Conservation (phyloP, 2,329 filamentous ascomycete genomes). For the Didymella arachidicola region DNA sequence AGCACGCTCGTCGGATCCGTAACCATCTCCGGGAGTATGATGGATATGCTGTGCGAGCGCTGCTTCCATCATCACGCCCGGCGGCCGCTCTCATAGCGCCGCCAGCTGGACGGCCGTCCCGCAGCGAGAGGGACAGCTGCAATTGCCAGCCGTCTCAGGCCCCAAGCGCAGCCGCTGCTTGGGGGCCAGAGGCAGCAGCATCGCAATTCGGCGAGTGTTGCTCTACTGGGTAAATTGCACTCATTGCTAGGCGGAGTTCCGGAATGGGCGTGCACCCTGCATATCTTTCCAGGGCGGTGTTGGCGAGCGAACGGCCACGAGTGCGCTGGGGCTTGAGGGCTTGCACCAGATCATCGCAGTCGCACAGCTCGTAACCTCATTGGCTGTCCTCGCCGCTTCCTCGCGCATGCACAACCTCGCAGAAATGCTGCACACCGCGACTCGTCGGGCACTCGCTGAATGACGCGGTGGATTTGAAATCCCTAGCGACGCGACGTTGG, state of each 20-base stretch:
- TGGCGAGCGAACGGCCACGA: slow-evolving; percentile 21
- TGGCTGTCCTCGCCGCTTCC: slow-evolving; percentile 24
- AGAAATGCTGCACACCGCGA: slow-evolving; percentile 32
- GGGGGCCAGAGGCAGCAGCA: slow-evolving; percentile 18
- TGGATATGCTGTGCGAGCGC: slow-evolving; percentile 18
- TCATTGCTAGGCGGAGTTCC: slow-evolving; percentile 18
- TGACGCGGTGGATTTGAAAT: slow-evolving; percentile 25
- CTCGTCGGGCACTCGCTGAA: slow-evolving; percentile 25
- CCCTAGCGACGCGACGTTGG: slow-evolving; percentile 29
- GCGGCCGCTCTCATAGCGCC: slow-evolving; percentile 11
- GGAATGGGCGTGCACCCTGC: slow-evolving; percentile 23
- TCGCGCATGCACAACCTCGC: slow-evolving; percentile 37
- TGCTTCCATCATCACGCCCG: slow-evolving; percentile 13
- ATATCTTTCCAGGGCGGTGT: slow-evolving; percentile 22
- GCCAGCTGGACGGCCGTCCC: slow-evolving; percentile 7
- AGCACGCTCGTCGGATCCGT: slow-evolving; percentile 25
- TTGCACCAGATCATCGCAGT: slow-evolving; percentile 21
- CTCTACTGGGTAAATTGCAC: slow-evolving; percentile 22
- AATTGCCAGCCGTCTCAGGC: slow-evolving; percentile 15
- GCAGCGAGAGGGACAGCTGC: neutral
- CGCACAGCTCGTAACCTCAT: slow-evolving; percentile 11
- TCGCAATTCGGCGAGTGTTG: slow-evolving; percentile 5
- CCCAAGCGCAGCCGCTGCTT: slow-evolving; percentile 11
- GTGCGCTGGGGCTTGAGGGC: slow-evolving; percentile 20
- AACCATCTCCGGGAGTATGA: slow-evolving; percentile 28